These are phyloP conservation scores for Phaeosphaeriaceae sp. DNA, from an alignment of 2,329 filamentous ascomycete genomes.

Conservation along the genomic window DNA sequence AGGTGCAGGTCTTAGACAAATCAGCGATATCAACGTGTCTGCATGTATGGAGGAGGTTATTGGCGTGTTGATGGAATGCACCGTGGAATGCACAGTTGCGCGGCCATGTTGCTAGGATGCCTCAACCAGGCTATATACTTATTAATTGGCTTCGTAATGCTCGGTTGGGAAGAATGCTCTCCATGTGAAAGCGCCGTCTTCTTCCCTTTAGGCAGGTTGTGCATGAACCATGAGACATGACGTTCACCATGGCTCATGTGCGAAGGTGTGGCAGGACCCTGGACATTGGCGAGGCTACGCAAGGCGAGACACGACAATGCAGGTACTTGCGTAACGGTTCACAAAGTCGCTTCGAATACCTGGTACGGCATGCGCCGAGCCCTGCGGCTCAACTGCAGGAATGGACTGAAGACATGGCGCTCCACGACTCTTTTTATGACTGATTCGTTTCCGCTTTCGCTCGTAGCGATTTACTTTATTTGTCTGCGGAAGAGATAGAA, in stretches of 20 bases:
- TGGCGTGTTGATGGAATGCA: constrained; percentile 34
- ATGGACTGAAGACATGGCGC: constrained; percentile 8
- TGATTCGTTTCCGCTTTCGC: neutral
- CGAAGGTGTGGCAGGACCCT: constrained; percentile 24
- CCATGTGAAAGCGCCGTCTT: constrained; percentile 29
- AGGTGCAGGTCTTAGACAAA: constrained; percentile 17
- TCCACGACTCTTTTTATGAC: neutral
- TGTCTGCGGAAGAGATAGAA: too few species aligned
- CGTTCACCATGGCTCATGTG: constrained; percentile 31
- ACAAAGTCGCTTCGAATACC: constrained; percentile 21
- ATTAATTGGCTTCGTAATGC: constrained; percentile 7
- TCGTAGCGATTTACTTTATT: neutral
- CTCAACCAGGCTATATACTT: constrained; percentile 5
- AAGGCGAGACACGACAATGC: constrained; percentile 27
- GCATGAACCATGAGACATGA: constrained; percentile 24
- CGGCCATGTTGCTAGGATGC: constrained; percentile 23
- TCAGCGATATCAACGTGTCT: constrained; percentile 12
- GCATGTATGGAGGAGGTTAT: constrained; percentile 10
- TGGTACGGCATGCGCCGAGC: constrained; percentile 17
- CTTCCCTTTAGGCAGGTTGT: constrained; percentile 33
- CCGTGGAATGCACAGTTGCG: constrained; percentile 36
- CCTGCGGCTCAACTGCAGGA: constrained; percentile 10
- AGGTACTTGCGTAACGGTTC: constrained; percentile 31
- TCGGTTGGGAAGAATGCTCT: constrained; percentile 17
- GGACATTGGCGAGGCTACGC: constrained; percentile 28